Evolutionary conservation across 1,284 basidiomycete genomes (phyloP).

Genomic region (Pseudozyma pruni): DNA sequence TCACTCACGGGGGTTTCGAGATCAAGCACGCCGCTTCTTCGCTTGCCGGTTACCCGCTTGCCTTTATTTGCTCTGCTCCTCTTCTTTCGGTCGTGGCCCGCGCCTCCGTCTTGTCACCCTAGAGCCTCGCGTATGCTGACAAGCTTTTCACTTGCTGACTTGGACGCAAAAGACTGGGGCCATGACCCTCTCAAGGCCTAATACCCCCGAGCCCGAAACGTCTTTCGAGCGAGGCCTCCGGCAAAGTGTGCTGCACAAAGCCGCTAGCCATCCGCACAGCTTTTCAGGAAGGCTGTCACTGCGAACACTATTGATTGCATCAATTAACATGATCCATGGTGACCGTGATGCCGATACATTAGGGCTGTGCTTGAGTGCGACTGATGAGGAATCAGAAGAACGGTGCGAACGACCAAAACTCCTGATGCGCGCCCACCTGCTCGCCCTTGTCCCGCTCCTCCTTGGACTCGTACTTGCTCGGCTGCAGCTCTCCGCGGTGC

Average conservation of each 20-base stretch:
- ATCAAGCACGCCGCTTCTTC: background rate
- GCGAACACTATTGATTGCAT: too few species aligned
- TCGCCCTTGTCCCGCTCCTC: constrained; percentile 1
- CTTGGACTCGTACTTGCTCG: background rate
- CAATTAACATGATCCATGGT: too few species aligned
- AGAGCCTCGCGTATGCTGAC: background rate
- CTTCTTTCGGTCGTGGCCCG: constrained; percentile 14
- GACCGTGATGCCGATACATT: too few species aligned
- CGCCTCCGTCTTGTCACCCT: background rate
- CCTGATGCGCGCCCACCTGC: constrained; percentile 16
- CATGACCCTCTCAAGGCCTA: constrained; percentile 45
- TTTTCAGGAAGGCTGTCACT: too few species aligned
- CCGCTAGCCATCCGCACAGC: too few species aligned
- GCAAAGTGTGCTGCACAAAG: too few species aligned
- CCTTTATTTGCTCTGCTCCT: background rate
- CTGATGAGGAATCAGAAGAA: constrained; percentile 9
- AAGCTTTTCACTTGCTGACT: background rate
- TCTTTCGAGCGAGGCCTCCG: too few species aligned
- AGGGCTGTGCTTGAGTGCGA: too few species aligned
- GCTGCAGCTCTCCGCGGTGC: constrained; percentile 12
- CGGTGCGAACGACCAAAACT: constrained; percentile 32
- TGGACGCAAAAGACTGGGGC: constrained; percentile 32
- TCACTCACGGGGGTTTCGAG: too few species aligned
- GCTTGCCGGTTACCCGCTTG: too few species aligned
- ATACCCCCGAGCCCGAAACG: too few species aligned